phyloP scores from a whole-genome alignment of 306 rosid species.

The Urtica urens region DNA sequence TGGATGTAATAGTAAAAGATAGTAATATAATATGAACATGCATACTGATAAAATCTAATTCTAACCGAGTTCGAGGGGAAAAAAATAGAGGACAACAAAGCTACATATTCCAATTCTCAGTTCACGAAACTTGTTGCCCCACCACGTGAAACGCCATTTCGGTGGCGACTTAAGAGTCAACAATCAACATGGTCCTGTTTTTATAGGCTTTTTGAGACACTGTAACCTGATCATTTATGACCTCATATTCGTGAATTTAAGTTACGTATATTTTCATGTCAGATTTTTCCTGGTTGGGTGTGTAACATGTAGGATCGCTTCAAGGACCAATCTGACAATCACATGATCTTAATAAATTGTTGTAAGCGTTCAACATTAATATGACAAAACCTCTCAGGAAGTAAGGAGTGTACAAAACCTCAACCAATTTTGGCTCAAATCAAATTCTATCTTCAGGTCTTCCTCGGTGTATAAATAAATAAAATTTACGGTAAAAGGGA shows the following conservation, averaged over 20 bases:
- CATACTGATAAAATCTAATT: too few species aligned
- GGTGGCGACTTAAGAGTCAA: neutral
- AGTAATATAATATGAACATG: too few species aligned
- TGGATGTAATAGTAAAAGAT: too few species aligned
- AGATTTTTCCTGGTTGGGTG: neutral
- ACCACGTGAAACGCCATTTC: constrained; percentile 20
- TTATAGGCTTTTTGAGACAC: neutral
- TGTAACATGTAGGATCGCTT: neutral
- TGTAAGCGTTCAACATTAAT: neutral
- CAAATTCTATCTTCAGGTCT: neutral
- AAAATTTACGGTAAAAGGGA: too few species aligned
- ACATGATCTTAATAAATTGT: neutral
- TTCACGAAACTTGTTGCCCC: constrained; percentile 1
- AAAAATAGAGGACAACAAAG: constrained; percentile 5
- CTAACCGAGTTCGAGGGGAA: too few species aligned
- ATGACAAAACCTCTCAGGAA: neutral
- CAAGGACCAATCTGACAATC: neutral
- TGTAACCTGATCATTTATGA: neutral
- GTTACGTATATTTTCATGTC: neutral
- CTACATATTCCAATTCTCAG: neutral
- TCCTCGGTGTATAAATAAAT: neutral
- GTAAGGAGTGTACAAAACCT: neutral
- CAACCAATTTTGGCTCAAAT: neutral
- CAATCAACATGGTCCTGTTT: constrained; percentile 3
- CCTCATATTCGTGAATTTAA: neutral